Evolutionary conservation across 257 asterid genomes (phyloP).

Genomic region (Voacanga thouarsii): DNA sequence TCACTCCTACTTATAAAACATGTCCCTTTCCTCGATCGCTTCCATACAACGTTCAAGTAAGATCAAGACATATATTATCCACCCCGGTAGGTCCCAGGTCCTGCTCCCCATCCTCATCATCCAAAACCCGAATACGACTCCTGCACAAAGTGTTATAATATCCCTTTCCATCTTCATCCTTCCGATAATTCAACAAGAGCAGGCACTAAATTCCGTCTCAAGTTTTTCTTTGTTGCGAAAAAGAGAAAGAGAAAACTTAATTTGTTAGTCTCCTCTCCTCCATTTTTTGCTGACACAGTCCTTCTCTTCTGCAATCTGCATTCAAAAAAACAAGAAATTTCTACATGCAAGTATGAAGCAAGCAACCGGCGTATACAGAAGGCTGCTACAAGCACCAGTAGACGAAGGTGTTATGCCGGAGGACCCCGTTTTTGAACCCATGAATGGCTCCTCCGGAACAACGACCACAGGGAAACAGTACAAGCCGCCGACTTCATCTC

Average conservation of each 20-base stretch:
- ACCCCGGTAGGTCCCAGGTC: background rate
- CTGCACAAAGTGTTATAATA: no score
- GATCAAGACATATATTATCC: background rate
- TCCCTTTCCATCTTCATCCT: no score
- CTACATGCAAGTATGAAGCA: background rate
- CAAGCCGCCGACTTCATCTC: slow-evolving; percentile 23
- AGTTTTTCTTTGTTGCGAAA: no score
- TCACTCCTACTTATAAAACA: background rate
- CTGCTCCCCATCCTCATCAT: background rate
- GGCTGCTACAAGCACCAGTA: background rate
- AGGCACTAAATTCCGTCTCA: no score
- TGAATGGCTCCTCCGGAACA: slow-evolving; percentile 1
- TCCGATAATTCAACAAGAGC: no score
- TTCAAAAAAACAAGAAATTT: no score
- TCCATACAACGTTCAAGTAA: slow-evolving; percentile 9
- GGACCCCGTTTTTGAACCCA: background rate
- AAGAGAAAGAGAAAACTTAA: no score
- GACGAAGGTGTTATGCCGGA: slow-evolving; percentile 3
- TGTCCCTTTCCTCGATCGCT: background rate
- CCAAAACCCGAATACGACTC: background rate
- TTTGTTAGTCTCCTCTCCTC: no score
- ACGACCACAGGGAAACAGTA: slow-evolving; percentile 8
- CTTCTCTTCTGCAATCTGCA: no score
- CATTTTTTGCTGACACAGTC: no score
- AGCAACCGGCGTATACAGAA: background rate